Evolutionary conservation across 139 green algal genomes (phyloP), one percentile per base, ranked within the genome.

Genomic region (Tetraselmis striata): DNA sequence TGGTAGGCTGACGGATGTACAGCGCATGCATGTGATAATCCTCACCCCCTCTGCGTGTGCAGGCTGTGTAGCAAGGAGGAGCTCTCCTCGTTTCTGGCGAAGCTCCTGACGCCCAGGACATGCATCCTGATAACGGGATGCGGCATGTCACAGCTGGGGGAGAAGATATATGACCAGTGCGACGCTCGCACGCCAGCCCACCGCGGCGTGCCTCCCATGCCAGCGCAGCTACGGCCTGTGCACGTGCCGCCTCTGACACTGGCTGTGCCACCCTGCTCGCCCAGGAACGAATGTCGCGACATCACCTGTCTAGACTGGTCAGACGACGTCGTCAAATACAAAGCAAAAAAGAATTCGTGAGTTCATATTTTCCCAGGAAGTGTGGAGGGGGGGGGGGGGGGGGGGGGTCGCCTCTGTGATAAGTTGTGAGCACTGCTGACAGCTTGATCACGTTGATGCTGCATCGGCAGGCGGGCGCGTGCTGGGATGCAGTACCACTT

Each of bases 91-190:
- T 67, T 67, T 18, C 45, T 67, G 45, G 45, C 5, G 45, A 67
- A 5, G 18, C 11, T 67, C 11, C 45, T 67, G 18, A 67, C 45
- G 18, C 45, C 45, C 11, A 67, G 11, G 11, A 67, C 5, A 18
- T 25, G 11, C 45, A 18, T 67, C 45, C 18, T 67, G 45, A 67
- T 67, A 67, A 67, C 45, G 45, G 45, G 45, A 18, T 67, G 45
- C 18, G 45, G 45, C 11, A 5, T 67, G 45, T 67, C 45, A 25
- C 45, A 67, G 18, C 45, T 67, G 45, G 45, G 11, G 11, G 45
- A 67, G 45, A 67, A 67, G 45, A 67, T 67, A 67, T 67, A 67
- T 67, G 45, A 67, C 45, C 45, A 67, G 45, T 67, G 45, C 45
- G 45, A n/a, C n/a, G n/a, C n/a, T n/a, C n/a, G n/a, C n/a, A n/a